These are phyloP conservation scores for Clavariopsis aquatica DNA, from an alignment of 495 filamentous ascomycete genomes.

Conservation along the genomic window DNA sequence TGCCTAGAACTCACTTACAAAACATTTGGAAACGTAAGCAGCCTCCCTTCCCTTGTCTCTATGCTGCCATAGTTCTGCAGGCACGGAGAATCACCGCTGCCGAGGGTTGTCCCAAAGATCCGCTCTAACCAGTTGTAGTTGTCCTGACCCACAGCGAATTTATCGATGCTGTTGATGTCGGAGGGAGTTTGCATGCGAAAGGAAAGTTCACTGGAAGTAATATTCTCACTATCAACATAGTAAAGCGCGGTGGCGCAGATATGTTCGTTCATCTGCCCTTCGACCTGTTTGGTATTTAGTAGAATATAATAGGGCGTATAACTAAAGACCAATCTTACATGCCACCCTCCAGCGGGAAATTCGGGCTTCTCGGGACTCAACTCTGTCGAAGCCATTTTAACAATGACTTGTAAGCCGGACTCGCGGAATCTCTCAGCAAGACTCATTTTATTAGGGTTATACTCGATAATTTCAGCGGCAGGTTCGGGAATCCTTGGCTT, in stretches of 20 bases:
- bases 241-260: constrained; percentile 43
- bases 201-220: constrained; percentile 55
- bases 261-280: constrained; percentile 43
- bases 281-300: constrained; percentile 3
- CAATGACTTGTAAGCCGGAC: constrained; percentile 59
- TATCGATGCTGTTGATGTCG: constrained; percentile 3
- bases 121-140: constrained; percentile 18
- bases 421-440: constrained; percentile 21
- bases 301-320: neutral
- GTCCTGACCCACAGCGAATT: constrained; percentile 10
- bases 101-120: constrained; percentile 19
- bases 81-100: constrained; percentile 7
- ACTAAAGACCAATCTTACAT: constrained; percentile 19
- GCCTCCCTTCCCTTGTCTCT: constrained; percentile 28
- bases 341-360: constrained; percentile 53
- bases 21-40: constrained; percentile 43
- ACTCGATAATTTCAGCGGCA: constrained; percentile 23
- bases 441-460: constrained; percentile 3
- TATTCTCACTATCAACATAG: constrained; percentile 61
- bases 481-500: constrained; percentile 23
- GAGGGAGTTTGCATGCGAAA: constrained; percentile 46
- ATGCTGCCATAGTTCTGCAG: constrained; percentile 29
- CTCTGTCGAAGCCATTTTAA: constrained; percentile 64
- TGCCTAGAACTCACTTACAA: too few species aligned
- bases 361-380: constrained; percentile 59